Evolutionary conservation across 257 asterid genomes (phyloP).

Genomic region (Fraxinus pennsylvanica): DNA sequence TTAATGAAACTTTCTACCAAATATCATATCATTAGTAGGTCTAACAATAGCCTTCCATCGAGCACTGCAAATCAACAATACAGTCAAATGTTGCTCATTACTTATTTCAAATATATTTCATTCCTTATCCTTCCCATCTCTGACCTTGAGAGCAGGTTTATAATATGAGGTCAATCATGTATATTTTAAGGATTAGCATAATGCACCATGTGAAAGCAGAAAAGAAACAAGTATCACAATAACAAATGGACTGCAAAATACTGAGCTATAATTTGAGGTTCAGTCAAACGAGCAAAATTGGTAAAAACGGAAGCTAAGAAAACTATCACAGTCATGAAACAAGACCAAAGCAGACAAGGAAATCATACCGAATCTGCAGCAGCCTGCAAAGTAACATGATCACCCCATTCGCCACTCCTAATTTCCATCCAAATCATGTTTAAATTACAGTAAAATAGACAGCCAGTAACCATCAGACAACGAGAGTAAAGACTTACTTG

Average conservation of each 20-base stretch:
- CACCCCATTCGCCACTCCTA: constrained; percentile 98
- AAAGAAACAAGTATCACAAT: background rate
- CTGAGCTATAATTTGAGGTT: background rate
- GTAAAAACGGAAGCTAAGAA: background rate
- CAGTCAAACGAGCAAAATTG: background rate
- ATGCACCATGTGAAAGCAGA: background rate
- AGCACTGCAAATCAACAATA: background rate
- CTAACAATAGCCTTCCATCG: background rate
- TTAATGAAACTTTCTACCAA: background rate
- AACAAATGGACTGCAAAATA: background rate
- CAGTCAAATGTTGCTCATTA: too few relatives aligned
- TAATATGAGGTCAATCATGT: background rate
- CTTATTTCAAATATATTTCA: background rate
- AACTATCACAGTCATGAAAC: background rate
- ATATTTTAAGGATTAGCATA: background rate
- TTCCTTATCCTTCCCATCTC: background rate
- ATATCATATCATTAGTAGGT: background rate
- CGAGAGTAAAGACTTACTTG: constrained; percentile 53
- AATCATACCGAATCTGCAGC: constrained; percentile 89
- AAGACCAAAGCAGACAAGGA: constrained; percentile 12
- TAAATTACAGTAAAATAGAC: constrained; percentile 25
- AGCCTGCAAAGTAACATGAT: constrained; percentile 97
- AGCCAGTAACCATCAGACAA: constrained; percentile 26
- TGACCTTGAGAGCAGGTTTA: background rate
- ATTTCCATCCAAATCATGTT: constrained; percentile 25